Base-by-base conservation (phyloP, 495 filamentous ascomycete genomes). In the Lichina pygmaea region DNA sequence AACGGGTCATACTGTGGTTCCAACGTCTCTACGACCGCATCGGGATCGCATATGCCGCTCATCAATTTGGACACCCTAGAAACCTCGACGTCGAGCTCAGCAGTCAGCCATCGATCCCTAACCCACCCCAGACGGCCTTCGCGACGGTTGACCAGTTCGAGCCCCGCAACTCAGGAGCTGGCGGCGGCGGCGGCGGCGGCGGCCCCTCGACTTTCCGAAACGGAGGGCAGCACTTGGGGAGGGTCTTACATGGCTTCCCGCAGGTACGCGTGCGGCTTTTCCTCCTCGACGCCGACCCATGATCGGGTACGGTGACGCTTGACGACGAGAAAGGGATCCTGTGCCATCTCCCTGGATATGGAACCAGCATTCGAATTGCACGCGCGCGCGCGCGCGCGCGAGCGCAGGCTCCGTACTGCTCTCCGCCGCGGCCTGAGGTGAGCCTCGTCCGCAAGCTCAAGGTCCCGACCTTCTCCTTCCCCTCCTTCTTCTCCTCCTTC, bases 221-320 rank as follows among this genome's bases (percentile, higher is more conserved):
- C 6, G 16, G 10, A 10, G 32, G 1, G 41, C 32, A 24, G 4
- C 30, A 33, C 10, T 33, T 3, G 30, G 45, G 30, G 13, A 44
- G 11, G 45, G 30, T 39, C 62, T 36, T 59, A 68, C 74, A 82
- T 82, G 12, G 69, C 73, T 64, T 92, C 85, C 52, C 82, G 66
- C 49, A 93, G 64, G 60, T 91, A 93, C 24, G 78, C 73, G 63
- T 82, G 92, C n/a, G 78, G 79, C 54, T 85, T 81, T 53, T 78
- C 70, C 54, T 86, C 76, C 51, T 79, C 69, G n/a, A 86, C 70
- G 31, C 84, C 84, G 38, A 94, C 82, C 85, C 83, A 93, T 2
- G 86, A 93, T 44, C 81, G 72, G 58, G 89, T 91, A 44, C 86
- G 68, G 16, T 70, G 68, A 49, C 73, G 71, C 51, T 72, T 80